Base-by-base conservation (phyloP, 192 early-diverging fungal genomes). In the Entrophospora sp. region DNA sequence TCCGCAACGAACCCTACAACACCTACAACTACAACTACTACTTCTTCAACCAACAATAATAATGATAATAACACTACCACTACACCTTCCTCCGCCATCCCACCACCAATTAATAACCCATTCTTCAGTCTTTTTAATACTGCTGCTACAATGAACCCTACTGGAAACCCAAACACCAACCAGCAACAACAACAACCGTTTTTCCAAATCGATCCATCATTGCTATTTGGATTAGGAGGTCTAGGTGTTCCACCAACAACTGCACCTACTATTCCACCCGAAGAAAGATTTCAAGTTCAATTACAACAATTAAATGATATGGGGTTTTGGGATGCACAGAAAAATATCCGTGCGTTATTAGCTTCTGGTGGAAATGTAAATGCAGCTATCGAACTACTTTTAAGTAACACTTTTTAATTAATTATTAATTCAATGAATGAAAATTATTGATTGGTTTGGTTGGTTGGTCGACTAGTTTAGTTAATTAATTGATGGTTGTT, bases 221-320 rank as follows among this genome's bases (percentile, higher is more conserved):
- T 76, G n/a, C n/a, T n/a, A 7, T 62, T 18, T 68, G 70, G 69
- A 64, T n/a, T 66, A 72, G 36, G 70, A 65, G 53, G 66, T 78
- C 73, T 68, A 59, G 24, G 60, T 4, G 66, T 61, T 12, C 61
- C 64, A 22, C 67, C 51, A 34, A 66, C 69, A 36, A 64, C 73
- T 65, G 28, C 75, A 66, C 57, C 77, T 71, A 70, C 76, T 31
- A 60, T 73, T 43, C 75, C 81, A n/a, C 85, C 85, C 37, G 85
- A 87, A 70, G 80, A 81, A 31, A 77, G 87, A 14, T 89, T 80
- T 66, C 81, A 83, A 71, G 74, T 77, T 10, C 91, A 96, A 77
- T 80, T 96, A 49, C 87, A 89, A 71, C 88, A 87, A 75, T 74
- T 87, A 71, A 89, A 81, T 68, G 97, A 99, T 28, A 99, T 99